Evolutionary conservation across 2,329 filamentous ascomycete genomes (phyloP).

Genomic region (Arthroderma sp.): DNA sequence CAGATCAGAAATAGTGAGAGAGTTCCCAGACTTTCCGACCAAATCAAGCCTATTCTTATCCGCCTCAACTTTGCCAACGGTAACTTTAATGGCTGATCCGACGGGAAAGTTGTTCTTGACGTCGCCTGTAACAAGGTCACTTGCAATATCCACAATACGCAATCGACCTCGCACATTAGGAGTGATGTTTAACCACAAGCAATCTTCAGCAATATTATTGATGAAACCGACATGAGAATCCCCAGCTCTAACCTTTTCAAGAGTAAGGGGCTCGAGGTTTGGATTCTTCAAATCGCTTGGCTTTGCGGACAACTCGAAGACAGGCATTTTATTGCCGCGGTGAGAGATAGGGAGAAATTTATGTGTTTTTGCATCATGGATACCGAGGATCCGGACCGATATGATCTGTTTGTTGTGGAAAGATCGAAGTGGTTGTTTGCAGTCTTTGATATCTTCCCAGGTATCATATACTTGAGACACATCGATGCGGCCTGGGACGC

Average conservation of each 20-base stretch:
- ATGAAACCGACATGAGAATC: slow-evolving; percentile 69
- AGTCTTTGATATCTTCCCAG: slow-evolving; percentile 74
- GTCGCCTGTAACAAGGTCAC: slow-evolving; percentile 67
- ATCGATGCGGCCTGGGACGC: slow-evolving; percentile 83
- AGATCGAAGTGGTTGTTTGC: slow-evolving; percentile 62
- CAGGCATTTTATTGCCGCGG: slow-evolving; percentile 59
- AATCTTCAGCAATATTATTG: slow-evolving; percentile 72
- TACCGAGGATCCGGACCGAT: slow-evolving; percentile 63
- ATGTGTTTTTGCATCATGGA: slow-evolving; percentile 82
- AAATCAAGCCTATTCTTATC: slow-evolving; percentile 68
- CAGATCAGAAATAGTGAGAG: slow-evolving; percentile 56
- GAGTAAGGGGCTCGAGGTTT: slow-evolving; percentile 50
- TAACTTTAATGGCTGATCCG: slow-evolving; percentile 74
- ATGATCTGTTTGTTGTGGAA: slow-evolving; percentile 62
- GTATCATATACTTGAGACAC: slow-evolving; percentile 79
- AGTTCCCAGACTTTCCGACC: slow-evolving; percentile 42
- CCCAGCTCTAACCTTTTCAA: slow-evolving; percentile 60
- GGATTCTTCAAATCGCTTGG: slow-evolving; percentile 41
- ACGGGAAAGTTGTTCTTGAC: slow-evolving; percentile 70
- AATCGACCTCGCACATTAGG: slow-evolving; percentile 79
- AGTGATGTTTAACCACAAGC: slow-evolving; percentile 81
- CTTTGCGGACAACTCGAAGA: slow-evolving; percentile 80
- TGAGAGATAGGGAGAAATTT: slow-evolving; percentile 86
- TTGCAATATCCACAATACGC: slow-evolving; percentile 67
- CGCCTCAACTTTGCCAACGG: slow-evolving; percentile 60